Base-by-base conservation (phyloP, 208 protist genomes). In the Wallacemonas sp. region DNA sequence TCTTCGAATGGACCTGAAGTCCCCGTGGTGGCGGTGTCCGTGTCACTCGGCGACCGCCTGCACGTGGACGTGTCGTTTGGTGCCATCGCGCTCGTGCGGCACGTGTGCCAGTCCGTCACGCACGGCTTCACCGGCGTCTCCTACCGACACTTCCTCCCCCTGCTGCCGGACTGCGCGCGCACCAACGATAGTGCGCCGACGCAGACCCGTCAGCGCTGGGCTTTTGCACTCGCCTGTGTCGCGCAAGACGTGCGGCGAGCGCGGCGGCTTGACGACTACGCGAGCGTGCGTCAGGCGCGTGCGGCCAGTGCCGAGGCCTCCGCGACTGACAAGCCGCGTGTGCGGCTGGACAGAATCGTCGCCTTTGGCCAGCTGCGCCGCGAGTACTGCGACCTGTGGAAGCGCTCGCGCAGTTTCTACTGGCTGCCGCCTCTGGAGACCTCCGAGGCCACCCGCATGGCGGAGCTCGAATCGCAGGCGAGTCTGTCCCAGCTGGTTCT, bases 401-500 rank as follows among this genome's bases (percentile, higher is more conserved):
- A 92, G 71, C 76, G 90, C n/a, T 28, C 41, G 0, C 65, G 81
- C 11, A 39, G 64, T 0, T 76, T 86, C 8, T 49, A 45, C 10
- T 92, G 87, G 84, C 70, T 90, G 1, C 90, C 84, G n/a, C 68
- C 73, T 26, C 78, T 95, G n/a, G 70, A 81, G 28, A 14, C 29
- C 0, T 48, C 76, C 26, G 90, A 95, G 66, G 41, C 57, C 7
- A 39, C 45, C 29, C 74, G 67, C 42, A 42, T 93, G 39, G 11
- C 18, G 59, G 36, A 63, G 10, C 61, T 95, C n/a, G 90, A 95
- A 65, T 48, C 75, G 2, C 39, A 76, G 32, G 69, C 93, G 10
- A 77, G 77, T 1, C 57, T 95, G 22, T 61, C 86, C 39, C 90
- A 95, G 65, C 25, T 91, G 5, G 57, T 91, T n/a, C 90, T 93